Evolutionary conservation across 2,329 filamentous ascomycete species (phyloP).

Genomic region (Phialophora tarda): DNA sequence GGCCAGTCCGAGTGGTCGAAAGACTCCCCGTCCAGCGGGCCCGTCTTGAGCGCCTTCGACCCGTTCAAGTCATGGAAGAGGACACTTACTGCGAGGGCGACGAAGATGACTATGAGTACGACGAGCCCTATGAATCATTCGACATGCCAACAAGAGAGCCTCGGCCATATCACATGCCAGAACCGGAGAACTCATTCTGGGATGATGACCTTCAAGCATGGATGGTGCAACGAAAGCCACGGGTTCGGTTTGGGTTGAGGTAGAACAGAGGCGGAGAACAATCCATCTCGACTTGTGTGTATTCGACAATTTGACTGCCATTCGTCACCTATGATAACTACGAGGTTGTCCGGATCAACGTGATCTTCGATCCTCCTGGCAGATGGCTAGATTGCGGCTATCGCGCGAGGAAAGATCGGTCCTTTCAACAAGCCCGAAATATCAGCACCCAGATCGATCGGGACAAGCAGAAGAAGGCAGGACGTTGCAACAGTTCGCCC

Average conservation of each 20-base stretch:
- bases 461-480: background rate
- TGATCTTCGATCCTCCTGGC: background rate
- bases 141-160: constrained; percentile 5
- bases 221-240: constrained; percentile 26
- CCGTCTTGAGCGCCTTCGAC: background rate
- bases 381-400: background rate
- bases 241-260: constrained; percentile 14
- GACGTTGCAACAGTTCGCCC: background rate
- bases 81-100: background rate
- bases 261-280: background rate
- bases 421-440: background rate
- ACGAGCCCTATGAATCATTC: background rate
- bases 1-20: background rate
- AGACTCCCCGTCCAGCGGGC: constrained; percentile 11
- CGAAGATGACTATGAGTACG: constrained; percentile 7
- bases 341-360: background rate
- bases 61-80: background rate
- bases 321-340: background rate
- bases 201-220: constrained; percentile 23
- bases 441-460: background rate
- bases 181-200: constrained; percentile 26
- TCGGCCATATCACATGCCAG: constrained; percentile 8
- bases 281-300: background rate
- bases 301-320: background rate
- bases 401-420: background rate